Conservation (phyloP, 352 stramenopile genomes). For the Sclerospora graminicola region DNA sequence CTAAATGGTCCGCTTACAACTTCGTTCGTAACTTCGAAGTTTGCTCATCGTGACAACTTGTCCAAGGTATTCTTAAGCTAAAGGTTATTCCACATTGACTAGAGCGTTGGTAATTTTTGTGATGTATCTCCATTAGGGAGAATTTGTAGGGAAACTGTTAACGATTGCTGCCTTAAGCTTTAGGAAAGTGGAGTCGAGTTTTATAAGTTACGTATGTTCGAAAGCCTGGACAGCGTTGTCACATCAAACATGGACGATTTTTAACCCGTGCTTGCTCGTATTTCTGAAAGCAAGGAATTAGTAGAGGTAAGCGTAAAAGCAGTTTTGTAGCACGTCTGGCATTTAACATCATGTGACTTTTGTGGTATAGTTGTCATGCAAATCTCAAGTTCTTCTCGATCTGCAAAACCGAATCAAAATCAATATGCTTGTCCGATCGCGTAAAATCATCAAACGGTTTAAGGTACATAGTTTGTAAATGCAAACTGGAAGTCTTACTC, state of each 20-base stretch:
- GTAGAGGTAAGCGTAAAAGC: conserved; percentile 28
- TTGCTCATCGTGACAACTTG: conserved; percentile 51
- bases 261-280: conserved; percentile 26
- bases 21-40: conserved; percentile 67
- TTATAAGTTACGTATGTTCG: conserved; percentile 67
- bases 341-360: conserved; percentile 1
- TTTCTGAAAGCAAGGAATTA: conserved; percentile 14
- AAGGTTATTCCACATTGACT: not conserved
- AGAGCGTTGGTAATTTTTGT: not conserved
- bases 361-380: conserved; percentile 45
- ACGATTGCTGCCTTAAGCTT: conserved; percentile 75
- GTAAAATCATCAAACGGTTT: conserved; percentile 49
- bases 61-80: conserved; percentile 30
- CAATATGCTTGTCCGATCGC: conserved; percentile 52
- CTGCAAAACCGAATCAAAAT: conserved; percentile 36
- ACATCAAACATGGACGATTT: conserved; percentile 56
- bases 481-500: not conserved
- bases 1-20: conserved; percentile 61
- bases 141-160: conserved; percentile 70
- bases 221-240: conserved; percentile 54
- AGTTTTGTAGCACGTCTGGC: not conserved
- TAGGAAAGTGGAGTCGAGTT: conserved; percentile 69
- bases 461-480: conserved; percentile 25
- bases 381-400: conserved; percentile 31
- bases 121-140: conserved; percentile 18